A percentile compares a stretch with the other conserved stretches of the same genome.
These are phyloP conservation scores for Fraxinus floribunda DNA, from an alignment of 305 asterid genomes.

Conservation along the genomic window DNA sequence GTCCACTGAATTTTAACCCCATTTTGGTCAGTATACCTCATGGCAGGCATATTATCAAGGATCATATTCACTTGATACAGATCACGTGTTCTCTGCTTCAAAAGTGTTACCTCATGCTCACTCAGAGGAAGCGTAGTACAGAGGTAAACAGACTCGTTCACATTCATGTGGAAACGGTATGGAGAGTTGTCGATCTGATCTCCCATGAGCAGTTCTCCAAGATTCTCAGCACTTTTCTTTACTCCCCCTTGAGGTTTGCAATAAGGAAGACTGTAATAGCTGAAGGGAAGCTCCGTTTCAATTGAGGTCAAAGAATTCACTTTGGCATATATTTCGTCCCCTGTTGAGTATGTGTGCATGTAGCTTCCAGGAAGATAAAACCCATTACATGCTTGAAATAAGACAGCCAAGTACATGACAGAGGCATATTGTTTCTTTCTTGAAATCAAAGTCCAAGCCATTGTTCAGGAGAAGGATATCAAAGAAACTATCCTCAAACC, in stretches of 20 bases:
- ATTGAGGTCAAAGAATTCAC: conserved; percentile 87
- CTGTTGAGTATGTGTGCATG: conserved; percentile 62
- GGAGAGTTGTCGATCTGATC: conserved; percentile 88
- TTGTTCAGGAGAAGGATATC: conserved; percentile 38
- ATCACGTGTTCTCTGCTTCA: conserved; percentile 77
- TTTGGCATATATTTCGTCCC: conserved; percentile 51
- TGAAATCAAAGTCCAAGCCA: conserved; percentile 57
- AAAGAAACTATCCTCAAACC: conserved; percentile 22
- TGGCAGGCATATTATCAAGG: conserved; percentile 79
- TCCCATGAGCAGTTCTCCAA: conserved; percentile 87
- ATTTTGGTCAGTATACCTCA: conserved; percentile 68
- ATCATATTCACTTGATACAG: conserved; percentile 84
- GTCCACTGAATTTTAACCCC: conserved; percentile 78
- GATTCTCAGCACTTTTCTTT: conserved; percentile 86
- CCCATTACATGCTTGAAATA: conserved; percentile 52
- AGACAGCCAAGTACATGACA: conserved; percentile 42
- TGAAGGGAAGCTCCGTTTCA: conserved; percentile 83
- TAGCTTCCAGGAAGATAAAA: conserved; percentile 87
- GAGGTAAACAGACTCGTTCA: conserved; percentile 60
- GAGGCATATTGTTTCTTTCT: conserved; percentile 42
- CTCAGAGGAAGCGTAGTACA: conserved; percentile 64
- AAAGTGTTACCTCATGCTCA: conserved; percentile 68
- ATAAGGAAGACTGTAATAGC: conserved; percentile 79
- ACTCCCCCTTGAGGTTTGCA: conserved; percentile 64
- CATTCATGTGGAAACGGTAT: conserved; percentile 67